These are phyloP conservation scores for Acacia acuminata DNA, from an alignment of 306 rosid species.

Conservation along the genomic window DNA sequence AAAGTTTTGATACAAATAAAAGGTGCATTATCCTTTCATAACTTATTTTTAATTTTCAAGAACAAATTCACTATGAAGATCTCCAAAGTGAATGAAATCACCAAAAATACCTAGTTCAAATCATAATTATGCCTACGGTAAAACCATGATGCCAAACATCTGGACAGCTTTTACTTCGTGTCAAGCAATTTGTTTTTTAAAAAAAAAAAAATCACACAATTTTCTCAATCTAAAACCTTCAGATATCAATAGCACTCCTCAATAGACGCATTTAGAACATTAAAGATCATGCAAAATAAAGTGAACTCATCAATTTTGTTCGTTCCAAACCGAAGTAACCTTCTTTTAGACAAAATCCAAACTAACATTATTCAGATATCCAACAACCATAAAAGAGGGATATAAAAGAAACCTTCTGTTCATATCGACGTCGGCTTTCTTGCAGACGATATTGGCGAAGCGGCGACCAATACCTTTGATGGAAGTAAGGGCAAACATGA, in stretches of 20 bases:
- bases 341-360: neutral
- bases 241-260: neutral
- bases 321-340: neutral
- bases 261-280: neutral
- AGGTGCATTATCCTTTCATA: neutral
- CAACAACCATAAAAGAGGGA: neutral
- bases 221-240: neutral
- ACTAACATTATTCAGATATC: neutral
- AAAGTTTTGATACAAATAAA: neutral
- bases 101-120: neutral
- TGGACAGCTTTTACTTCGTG: neutral
- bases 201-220: neutral
- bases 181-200: neutral
- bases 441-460: conserved; percentile 36
- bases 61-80: neutral
- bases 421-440: conserved; percentile 31
- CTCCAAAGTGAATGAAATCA: neutral
- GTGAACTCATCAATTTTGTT: neutral
- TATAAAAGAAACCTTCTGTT: neutral
- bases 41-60: neutral
- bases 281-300: neutral
- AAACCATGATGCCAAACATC: neutral
- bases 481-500: conserved; percentile 20
- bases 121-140: neutral
- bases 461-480: conserved; percentile 22